Percentiles rank a stretch among this genome's conserved stretches.
Conservation (phyloP, 2,329 filamentous ascomycete species). For the Tolypocladium cylindrosporum region DNA sequence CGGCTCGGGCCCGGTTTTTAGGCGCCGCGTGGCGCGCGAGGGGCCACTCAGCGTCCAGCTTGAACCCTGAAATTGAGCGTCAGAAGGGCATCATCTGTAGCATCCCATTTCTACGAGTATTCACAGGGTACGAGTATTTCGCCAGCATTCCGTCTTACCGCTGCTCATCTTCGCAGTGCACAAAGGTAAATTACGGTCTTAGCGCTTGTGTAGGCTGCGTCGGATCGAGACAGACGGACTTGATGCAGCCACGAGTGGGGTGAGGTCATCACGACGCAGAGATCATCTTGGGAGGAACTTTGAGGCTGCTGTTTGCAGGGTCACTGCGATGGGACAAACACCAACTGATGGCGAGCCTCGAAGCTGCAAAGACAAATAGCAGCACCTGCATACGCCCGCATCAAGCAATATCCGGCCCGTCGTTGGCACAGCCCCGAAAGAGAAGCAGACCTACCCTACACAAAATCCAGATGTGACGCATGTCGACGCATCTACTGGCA, state of each 20-base stretch:
- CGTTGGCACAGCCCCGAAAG: too few relatives aligned
- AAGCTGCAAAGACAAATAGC: too few relatives aligned
- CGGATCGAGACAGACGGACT: neutral
- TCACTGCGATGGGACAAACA: too few relatives aligned
- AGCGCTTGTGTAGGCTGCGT: neutral
- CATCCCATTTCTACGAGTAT: too few relatives aligned
- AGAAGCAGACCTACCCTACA: too few relatives aligned
- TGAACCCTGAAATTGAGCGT: neutral
- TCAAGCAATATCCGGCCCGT: too few relatives aligned
- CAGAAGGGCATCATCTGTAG: too few relatives aligned
- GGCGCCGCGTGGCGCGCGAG: neutral
- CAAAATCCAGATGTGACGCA: too few relatives aligned
- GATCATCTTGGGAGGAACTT: neutral
- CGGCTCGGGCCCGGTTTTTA: neutral
- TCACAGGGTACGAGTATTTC: neutral
- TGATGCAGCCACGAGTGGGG: neutral
- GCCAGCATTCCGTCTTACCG: neutral
- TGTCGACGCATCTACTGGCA: too few relatives aligned
- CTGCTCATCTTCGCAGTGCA: neutral
- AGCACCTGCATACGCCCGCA: too few relatives aligned
- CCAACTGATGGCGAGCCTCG: too few relatives aligned
- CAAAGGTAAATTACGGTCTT: neutral
- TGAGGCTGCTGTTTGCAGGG: too few relatives aligned
- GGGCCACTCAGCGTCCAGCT: neutral
- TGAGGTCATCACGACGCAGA: neutral